Percentiles rank a stretch among this genome's conserved stretches.
Conservation (phyloP, 192 early-diverging fungal species). For the Gamsiella multidivaricata region DNA sequence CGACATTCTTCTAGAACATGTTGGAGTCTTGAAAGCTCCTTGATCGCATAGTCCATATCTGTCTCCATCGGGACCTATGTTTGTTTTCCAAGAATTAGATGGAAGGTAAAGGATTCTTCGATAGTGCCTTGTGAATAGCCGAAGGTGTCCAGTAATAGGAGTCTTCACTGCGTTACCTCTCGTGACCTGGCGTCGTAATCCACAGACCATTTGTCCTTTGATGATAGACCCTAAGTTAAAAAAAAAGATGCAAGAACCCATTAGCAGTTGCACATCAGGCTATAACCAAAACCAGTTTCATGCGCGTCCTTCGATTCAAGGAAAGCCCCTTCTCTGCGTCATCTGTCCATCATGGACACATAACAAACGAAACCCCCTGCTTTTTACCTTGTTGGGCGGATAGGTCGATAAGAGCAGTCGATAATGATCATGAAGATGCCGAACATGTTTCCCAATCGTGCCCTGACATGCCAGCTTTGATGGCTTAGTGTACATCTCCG, state of each 20-base stretch:
- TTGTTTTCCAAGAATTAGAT: no score
- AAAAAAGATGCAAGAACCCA: neutral
- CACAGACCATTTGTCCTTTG: constrained; percentile 33
- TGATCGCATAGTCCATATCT: constrained; percentile 49
- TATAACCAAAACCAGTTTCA: no score
- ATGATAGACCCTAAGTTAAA: constrained; percentile 8
- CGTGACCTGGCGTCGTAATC: constrained; percentile 58
- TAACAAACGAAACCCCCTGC: neutral
- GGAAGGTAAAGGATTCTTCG: no score
- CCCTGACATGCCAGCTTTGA: constrained; percentile 55
- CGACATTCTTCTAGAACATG: constrained; percentile 13
- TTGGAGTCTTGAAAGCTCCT: constrained; percentile 38
- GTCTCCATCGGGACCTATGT: constrained; percentile 58
- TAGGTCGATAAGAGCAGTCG: constrained; percentile 45
- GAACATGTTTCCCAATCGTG: constrained; percentile 64
- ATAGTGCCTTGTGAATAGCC: no score
- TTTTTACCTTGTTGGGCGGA: constrained; percentile 27
- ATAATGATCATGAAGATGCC: constrained; percentile 63
- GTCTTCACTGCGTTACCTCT: constrained; percentile 42
- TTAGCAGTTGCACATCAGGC: no score
- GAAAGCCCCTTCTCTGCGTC: neutral
- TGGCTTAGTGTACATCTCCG: constrained; percentile 50
- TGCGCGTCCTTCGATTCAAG: no score
- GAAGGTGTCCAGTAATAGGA: no score
- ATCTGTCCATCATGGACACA: neutral